Percentiles rank a stretch among this genome's conserved stretches.
Conservation (phyloP, 2,329 filamentous ascomycete genomes). For the Calonectria hongkongensis region DNA sequence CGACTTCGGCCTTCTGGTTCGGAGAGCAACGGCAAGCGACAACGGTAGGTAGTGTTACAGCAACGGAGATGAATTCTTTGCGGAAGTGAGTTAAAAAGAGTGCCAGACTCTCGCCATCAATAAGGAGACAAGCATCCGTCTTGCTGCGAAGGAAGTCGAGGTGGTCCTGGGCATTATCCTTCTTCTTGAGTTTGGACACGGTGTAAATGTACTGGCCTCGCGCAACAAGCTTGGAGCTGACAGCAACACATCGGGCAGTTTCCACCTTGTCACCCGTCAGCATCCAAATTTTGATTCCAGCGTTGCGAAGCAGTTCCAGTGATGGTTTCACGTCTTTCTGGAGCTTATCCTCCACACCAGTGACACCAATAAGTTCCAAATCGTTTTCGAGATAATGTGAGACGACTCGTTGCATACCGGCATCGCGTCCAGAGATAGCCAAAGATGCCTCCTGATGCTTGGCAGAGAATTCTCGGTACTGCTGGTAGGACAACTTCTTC, state of each 20-base stretch:
- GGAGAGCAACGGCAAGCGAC: constrained; percentile 98
- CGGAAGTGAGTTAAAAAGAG: constrained; percentile 90
- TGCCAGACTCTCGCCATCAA: constrained; percentile 93
- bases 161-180: constrained; percentile 89
- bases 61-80: constrained; percentile 89
- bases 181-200: constrained; percentile 87
- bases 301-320: constrained; percentile 94
- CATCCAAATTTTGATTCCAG: constrained; percentile 99
- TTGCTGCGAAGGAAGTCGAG: constrained; percentile 93
- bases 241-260: constrained; percentile 95
- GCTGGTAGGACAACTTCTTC: constrained; percentile 85
- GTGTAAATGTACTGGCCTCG: constrained; percentile 97
- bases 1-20: constrained; percentile 96
- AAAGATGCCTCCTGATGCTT: constrained; percentile 88
- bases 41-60: constrained; percentile 91
- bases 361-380: constrained; percentile 95
- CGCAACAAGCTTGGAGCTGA: constrained; percentile 94
- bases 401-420: constrained; percentile 86
- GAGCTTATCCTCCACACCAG: constrained; percentile 97
- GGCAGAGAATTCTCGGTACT: constrained; percentile 87
- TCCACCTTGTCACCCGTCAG: constrained; percentile 99
- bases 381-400: constrained; percentile 89
- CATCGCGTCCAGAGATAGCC: constrained; percentile 86
- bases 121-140: constrained; percentile 89
- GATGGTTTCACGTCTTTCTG: constrained; percentile 97